phyloP scores from a whole-genome alignment of 1,139 yeast species.

The Hemisphaericaspora lyxosophila region DNA sequence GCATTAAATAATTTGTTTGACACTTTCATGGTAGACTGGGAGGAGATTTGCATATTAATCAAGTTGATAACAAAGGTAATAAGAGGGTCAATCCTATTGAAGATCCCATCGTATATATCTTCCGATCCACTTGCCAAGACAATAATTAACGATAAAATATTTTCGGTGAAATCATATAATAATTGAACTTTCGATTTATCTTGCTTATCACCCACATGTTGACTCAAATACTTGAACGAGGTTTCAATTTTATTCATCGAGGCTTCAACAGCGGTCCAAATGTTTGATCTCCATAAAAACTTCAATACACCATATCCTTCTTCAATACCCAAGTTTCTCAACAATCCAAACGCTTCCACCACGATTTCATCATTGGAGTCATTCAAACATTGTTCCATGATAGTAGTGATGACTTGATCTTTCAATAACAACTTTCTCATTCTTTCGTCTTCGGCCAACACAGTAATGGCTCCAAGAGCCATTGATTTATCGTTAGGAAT shows the following conservation, averaged over 20 bases:
- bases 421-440: slow-evolving; percentile 65
- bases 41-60: slow-evolving; percentile 30
- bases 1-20: slow-evolving; percentile 49
- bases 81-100: slow-evolving; percentile 40
- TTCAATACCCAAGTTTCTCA: slow-evolving; percentile 77
- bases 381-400: slow-evolving; percentile 63
- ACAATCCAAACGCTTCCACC: slow-evolving; percentile 75
- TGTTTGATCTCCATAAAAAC: slow-evolving; percentile 73
- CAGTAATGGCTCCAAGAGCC: slow-evolving; percentile 74
- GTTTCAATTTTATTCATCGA: slow-evolving; percentile 50
- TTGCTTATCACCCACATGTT: slow-evolving; percentile 20
- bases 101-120: slow-evolving; percentile 54
- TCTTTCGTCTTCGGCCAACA: slow-evolving; percentile 65
- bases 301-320: slow-evolving; percentile 86
- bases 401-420: slow-evolving; percentile 63
- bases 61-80: slow-evolving; percentile 45
- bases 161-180: slow-evolving; percentile 69
- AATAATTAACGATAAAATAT: slow-evolving; percentile 65
- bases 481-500: slow-evolving; percentile 72
- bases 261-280: slow-evolving; percentile 60
- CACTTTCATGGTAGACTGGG: slow-evolving; percentile 26
- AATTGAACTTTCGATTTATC: slow-evolving; percentile 47
- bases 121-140: slow-evolving; percentile 68
- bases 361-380: slow-evolving; percentile 74
- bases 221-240: slow-evolving; percentile 47